Base-by-base conservation (phyloP, 495 filamentous ascomycete genomes). In the Achaetomiella virescens region DNA sequence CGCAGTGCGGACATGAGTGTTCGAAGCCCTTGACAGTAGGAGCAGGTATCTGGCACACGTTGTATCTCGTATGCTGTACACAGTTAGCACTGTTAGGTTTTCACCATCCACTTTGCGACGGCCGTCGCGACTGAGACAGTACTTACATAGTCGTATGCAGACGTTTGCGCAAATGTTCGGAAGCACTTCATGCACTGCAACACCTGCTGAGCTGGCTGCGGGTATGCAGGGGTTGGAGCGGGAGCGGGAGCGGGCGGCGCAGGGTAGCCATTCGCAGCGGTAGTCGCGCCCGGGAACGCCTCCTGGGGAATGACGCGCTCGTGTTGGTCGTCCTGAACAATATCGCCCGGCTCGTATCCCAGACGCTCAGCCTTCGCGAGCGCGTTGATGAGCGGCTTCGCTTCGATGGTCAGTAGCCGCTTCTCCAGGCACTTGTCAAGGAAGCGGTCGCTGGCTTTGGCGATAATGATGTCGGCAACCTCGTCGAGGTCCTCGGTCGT, bases 361-460 rank as follows among this genome's bases (percentile, higher is more conserved):
- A 80, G 70, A 14, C 77, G 69, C 60, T 78, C 73, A 4, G 77
- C 77, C 22, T 66, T 69, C 1, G 77, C 76, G 9, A 80, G 70
- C 27, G 75, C 72, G 48, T 76, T 79, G 54, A 79, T 70, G 33
- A 80, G 62, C 14, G 74, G 68, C 17, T 70, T 69, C 0, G 75
- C 75, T 36, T 75, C 73, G 41, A 79, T 78, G 1, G 75, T 80
- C 27, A 59, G 54, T 3, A 80, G 61, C 7, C 77, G 72, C 55
- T 66, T 69, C 41, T 71, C 74, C 1, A 79, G 41, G 20, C 68
- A 74, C 52, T 64, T 70, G 60, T 80, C 76, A 12, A 78, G 64
- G 54, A 80, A 80, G 7, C 52, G 43, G n/a, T 75, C 64, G 52
- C 73, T 75, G 24, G 71, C 72, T 46, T 71, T 76, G 7, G 48